Evolutionary conservation across 2,329 filamentous ascomycete genomes (phyloP).

Genomic region (Trichocomaceae sp.): DNA sequence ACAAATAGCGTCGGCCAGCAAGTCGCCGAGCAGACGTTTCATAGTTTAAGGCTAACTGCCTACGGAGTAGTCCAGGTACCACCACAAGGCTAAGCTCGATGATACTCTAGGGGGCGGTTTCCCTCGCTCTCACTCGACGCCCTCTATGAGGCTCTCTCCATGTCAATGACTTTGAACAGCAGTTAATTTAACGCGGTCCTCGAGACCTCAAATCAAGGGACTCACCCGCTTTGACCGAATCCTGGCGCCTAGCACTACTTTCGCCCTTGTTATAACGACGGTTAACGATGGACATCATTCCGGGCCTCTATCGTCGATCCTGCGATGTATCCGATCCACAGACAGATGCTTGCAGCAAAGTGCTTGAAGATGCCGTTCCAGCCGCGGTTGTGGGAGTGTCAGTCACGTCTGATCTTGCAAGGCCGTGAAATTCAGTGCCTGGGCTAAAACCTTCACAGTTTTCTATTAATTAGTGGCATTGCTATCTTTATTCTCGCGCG

Average conservation of each 20-base stretch:
- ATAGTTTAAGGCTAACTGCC: no score
- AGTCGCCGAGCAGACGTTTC: no score
- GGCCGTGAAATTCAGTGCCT: background rate
- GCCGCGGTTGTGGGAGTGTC: conserved; percentile 10
- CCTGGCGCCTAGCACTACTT: background rate
- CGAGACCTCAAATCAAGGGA: background rate
- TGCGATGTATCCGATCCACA: conserved; percentile 9
- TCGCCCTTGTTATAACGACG: background rate
- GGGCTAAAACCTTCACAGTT: background rate
- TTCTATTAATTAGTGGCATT: conserved; percentile 3
- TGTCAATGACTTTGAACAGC: background rate
- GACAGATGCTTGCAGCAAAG: conserved; percentile 8
- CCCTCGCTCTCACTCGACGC: no score
- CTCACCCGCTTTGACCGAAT: background rate
- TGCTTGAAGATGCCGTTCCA: conserved; percentile 11
- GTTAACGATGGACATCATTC: conserved; percentile 3
- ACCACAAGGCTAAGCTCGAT: no score
- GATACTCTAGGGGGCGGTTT: no score
- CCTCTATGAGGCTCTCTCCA: background rate
- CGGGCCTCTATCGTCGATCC: conserved; percentile 6
- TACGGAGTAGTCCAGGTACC: background rate
- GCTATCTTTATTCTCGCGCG: conserved; percentile 11
- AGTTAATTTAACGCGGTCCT: background rate
- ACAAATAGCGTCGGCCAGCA: no score
- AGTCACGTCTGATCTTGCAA: conserved; percentile 2